Evolutionary conservation across 208 protist species (phyloP).

Genomic region (Trypanosomatidae sp.): DNA sequence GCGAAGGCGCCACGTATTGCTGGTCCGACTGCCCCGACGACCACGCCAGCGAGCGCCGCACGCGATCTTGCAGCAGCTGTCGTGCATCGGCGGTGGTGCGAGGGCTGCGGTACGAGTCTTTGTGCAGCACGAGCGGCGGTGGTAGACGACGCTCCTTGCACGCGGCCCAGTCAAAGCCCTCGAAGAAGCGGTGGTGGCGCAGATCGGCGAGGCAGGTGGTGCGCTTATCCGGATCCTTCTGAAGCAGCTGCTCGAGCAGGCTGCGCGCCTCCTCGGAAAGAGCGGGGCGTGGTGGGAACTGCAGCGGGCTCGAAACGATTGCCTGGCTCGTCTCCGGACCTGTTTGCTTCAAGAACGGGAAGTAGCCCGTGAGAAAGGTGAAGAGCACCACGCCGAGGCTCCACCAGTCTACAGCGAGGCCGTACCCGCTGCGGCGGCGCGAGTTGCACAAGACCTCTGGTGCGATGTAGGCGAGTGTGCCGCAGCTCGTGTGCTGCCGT

Average conservation of each 20-base stretch:
- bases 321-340: slow-evolving; percentile 55
- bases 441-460: slow-evolving; percentile 71
- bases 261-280: slow-evolving; percentile 39
- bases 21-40: slow-evolving; percentile 1
- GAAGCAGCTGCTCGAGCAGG: slow-evolving; percentile 44
- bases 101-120: slow-evolving; percentile 43
- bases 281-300: slow-evolving; percentile 44
- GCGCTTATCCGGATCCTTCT: slow-evolving; percentile 58
- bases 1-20: slow-evolving; percentile 9
- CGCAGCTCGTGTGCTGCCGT: slow-evolving; percentile 79
- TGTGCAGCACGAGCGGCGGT: slow-evolving; percentile 61
- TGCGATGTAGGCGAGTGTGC: slow-evolving; percentile 90
- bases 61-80: slow-evolving; percentile 29
- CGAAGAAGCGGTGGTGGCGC: slow-evolving; percentile 60
- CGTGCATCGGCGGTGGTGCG: slow-evolving; percentile 23
- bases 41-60: slow-evolving; percentile 26
- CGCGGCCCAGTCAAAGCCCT: slow-evolving; percentile 71
- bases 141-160: slow-evolving; percentile 50
- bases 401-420: slow-evolving; percentile 84
- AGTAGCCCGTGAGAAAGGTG: slow-evolving; percentile 73
- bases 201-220: slow-evolving; percentile 46
- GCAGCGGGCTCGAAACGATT: slow-evolving; percentile 39
- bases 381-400: slow-evolving; percentile 79
- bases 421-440: slow-evolving; percentile 52
- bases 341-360: slow-evolving; percentile 64